These are phyloP conservation scores for Rusavskia elegans DNA, from an alignment of 495 filamentous ascomycete species.

Conservation along the genomic window DNA sequence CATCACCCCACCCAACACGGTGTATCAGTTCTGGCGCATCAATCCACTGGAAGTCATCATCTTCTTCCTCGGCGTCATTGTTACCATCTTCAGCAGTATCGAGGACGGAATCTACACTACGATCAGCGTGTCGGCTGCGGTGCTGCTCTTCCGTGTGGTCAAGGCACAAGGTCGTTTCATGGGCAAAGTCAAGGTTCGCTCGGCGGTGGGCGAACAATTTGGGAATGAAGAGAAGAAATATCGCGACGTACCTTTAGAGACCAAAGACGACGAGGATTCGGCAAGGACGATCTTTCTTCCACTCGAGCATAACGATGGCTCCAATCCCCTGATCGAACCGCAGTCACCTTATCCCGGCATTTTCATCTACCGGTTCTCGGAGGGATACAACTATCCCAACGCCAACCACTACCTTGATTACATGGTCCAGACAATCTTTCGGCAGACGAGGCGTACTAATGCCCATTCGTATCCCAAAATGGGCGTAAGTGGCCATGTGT, in stretches of 20 bases:
- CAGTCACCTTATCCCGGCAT: slow-evolving; percentile 77
- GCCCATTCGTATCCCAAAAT: slow-evolving; percentile 39
- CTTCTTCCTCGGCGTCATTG: slow-evolving; percentile 86
- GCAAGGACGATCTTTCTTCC: slow-evolving; percentile 78
- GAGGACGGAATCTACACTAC: slow-evolving; percentile 90
- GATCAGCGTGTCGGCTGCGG: slow-evolving; percentile 51
- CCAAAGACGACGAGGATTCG: slow-evolving; percentile 16
- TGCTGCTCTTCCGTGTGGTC: slow-evolving; percentile 76
- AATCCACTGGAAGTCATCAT: slow-evolving; percentile 81
- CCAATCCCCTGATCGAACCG: slow-evolving; percentile 71
- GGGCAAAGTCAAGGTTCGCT: slow-evolving; percentile 77
- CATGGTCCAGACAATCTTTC: slow-evolving; percentile 58
- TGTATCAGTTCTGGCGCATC: slow-evolving; percentile 93
- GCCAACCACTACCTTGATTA: slow-evolving; percentile 80
- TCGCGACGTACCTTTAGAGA: slow-evolving; percentile 21
- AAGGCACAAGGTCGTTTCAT: slow-evolving; percentile 79
- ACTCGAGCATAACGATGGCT: slow-evolving; percentile 72
- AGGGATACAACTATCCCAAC: slow-evolving; percentile 95
- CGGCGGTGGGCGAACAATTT: slow-evolving; percentile 69
- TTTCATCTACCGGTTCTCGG: slow-evolving; percentile 94
- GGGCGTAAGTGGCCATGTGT: slow-evolving; percentile 27
- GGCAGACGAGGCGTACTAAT: slow-evolving; percentile 63
- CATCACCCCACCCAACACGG: slow-evolving; percentile 82
- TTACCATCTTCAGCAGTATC: slow-evolving; percentile 77
- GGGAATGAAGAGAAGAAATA: slow-evolving; percentile 45